Evolutionary conservation across 2,329 filamentous ascomycete species (phyloP).

Genomic region (Dothideomycetes sp.): DNA sequence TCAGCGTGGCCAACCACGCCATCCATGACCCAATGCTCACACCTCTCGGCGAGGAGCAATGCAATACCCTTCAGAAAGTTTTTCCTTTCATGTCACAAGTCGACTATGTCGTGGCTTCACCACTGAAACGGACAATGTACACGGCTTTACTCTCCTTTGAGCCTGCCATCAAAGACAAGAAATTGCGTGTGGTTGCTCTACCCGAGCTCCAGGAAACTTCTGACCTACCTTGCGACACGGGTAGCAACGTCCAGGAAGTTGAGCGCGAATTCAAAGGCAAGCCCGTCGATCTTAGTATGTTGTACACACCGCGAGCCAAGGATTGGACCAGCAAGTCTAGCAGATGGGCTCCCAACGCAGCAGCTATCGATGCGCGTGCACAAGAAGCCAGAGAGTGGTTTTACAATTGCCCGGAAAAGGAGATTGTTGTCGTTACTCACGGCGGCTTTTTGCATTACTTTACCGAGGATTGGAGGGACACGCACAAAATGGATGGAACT

Average conservation of each 20-base stretch:
- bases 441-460: conserved; percentile 79
- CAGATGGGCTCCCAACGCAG: conserved; percentile 36
- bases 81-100: conserved; percentile 60
- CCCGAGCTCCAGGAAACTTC: conserved; percentile 74
- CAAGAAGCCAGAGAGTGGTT: conserved; percentile 52
- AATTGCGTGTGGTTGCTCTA: conserved; percentile 52
- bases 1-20: conserved; percentile 57
- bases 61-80: conserved; percentile 47
- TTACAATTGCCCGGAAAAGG: conserved; percentile 44
- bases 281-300: conserved; percentile 53
- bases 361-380: conserved; percentile 53
- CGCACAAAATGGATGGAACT: conserved; percentile 34
- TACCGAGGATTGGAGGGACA: conserved; percentile 69
- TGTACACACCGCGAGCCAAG: conserved; percentile 36
- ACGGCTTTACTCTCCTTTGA: conserved; percentile 65
- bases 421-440: conserved; percentile 71
- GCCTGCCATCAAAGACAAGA: conserved; percentile 39
- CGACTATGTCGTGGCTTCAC: conserved; percentile 66
- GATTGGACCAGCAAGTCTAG: conserved; percentile 64
- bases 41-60: conserved; percentile 65
- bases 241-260: conserved; percentile 49
- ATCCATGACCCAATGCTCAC: conserved; percentile 75
- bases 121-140: conserved; percentile 70
- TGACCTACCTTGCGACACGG: conserved; percentile 66
- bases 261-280: conserved; percentile 50